Evolutionary conservation across 2,329 filamentous ascomycete species (phyloP).

Genomic region (Pyrenophora graminea): DNA sequence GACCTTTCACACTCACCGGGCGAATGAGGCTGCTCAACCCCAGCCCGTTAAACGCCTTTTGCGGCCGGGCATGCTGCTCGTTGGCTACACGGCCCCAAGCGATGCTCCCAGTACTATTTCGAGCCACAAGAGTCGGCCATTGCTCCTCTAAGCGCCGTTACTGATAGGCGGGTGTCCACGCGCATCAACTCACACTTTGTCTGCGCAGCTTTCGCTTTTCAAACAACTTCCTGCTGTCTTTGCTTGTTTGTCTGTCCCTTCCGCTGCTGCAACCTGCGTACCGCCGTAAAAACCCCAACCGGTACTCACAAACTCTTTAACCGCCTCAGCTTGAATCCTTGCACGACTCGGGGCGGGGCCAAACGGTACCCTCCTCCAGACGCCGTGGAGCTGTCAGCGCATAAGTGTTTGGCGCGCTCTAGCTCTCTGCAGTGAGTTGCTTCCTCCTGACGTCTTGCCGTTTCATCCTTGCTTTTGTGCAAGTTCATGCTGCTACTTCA

Average conservation of each 20-base stretch:
- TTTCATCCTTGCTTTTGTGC: conserved; percentile 32
- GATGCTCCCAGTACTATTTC: conserved; percentile 43
- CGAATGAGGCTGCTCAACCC: conserved; percentile 35
- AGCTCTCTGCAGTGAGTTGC: conserved; percentile 45
- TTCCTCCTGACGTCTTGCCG: conserved; percentile 37
- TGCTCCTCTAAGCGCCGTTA: conserved; percentile 44
- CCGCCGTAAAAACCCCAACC: conserved; percentile 36
- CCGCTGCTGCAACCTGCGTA: conserved; percentile 41
- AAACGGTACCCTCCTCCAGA: conserved; percentile 44
- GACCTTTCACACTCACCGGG: conserved; percentile 27
- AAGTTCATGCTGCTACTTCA: conserved; percentile 38
- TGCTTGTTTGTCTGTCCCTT: conserved; percentile 37
- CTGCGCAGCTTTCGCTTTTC: conserved; percentile 40
- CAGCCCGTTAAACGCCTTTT: conserved; percentile 43
- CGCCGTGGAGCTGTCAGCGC: conserved; percentile 43
- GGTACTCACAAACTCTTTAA: conserved; percentile 48
- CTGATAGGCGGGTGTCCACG: conserved; percentile 43
- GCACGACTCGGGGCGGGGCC: conserved; percentile 45
- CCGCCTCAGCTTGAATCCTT: conserved; percentile 39
- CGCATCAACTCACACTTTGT: conserved; percentile 36
- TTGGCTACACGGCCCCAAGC: conserved; percentile 32
- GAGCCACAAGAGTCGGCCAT: conserved; percentile 38
- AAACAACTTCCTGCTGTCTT: conserved; percentile 28
- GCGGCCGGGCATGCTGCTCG: conserved; percentile 30
- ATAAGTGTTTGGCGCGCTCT: conserved; percentile 44